These are phyloP conservation scores for Tympanopsis confertula DNA, from an alignment of 2,329 filamentous ascomycete species.

Conservation along the genomic window DNA sequence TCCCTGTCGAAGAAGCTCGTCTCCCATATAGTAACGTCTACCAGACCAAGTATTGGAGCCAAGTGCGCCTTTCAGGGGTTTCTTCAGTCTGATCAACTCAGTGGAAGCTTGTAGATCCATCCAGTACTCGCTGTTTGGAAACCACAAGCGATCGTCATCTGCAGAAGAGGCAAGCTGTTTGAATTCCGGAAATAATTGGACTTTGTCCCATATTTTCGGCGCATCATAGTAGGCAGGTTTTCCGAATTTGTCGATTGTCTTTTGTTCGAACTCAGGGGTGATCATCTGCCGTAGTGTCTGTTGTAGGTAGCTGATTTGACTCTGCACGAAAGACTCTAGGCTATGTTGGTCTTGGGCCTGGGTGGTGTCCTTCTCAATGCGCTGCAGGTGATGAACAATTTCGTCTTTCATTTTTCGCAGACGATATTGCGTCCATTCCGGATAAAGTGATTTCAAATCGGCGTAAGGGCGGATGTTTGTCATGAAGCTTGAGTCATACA, in stretches of 20 bases:
- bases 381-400: slow-evolving; percentile 1
- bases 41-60: slow-evolving; percentile 2
- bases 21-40: slow-evolving; percentile 3
- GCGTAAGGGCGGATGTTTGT: slow-evolving; percentile 10
- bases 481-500: slow-evolving; percentile 11
- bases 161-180: no score
- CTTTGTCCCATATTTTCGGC: no score
- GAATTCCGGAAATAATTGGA: no score
- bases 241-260: no score
- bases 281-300: no score
- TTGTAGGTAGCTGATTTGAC: slow-evolving; percentile 3
- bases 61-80: slow-evolving; percentile 1
- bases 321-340: slow-evolving; percentile 1
- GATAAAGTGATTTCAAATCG: slow-evolving; percentile 8
- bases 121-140: no score
- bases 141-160: no score
- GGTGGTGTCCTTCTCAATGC: background rate
- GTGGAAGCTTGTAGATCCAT: slow-evolving; percentile 2
- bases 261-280: no score
- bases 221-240: no score
- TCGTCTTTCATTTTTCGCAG: slow-evolving; percentile 7
- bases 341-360: background rate
- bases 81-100: background rate
- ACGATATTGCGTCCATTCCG: slow-evolving; percentile 10
- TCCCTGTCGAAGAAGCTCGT: slow-evolving; percentile 5